Evolutionary conservation across 192 early-diverging fungal species (phyloP), one percentile per base, ranked within the genome.

Genomic region (Dispira simplex): DNA sequence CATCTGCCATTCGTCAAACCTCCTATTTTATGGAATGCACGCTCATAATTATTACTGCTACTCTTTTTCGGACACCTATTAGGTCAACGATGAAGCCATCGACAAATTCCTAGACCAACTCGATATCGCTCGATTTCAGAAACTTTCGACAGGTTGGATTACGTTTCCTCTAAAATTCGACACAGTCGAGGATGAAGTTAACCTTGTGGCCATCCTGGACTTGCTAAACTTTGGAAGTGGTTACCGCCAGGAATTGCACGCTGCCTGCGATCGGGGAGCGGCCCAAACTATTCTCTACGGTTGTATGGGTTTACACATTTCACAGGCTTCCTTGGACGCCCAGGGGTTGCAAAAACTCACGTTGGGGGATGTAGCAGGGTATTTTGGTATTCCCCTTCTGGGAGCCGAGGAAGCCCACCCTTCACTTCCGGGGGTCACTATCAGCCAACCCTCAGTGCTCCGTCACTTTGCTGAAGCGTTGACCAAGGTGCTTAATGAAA

Each of bases 241-340:
- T 43, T 94, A 79, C 65, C 75, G 85, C 28, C 65, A 67, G 39
- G 81, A 85, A 45, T 79, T 93, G 21, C 80, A 84, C 65, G 75
- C 75, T n/a, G 75, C 76, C 13, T 68, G 74, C 32, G 86, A 74
- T 27, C 70, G 89, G 26, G 86, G 88, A 14, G 87, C 85, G 0
- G 85, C 87, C 20, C 83, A 89, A 59, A 86, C 83, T 2, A 85
- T 93, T 28, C 73, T 79, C 44, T 93, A 85, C 75, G 91, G 91
- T 11, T 79, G 80, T 66, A 89, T 94, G 78, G 83, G 85, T 49
- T 73, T 91, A 64, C 87, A 92, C 64, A 89, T 94, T 44, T 81
- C 86, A 0, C 81, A 82, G 32, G 77, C 78, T 0, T 63, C 70
- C 0, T 54, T 86, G 48, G 75, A 73, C 3, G 83, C 90, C 20